phyloP scores from a whole-genome alignment of 2,329 filamentous ascomycete genomes.

The Penicillium sumatraense region DNA sequence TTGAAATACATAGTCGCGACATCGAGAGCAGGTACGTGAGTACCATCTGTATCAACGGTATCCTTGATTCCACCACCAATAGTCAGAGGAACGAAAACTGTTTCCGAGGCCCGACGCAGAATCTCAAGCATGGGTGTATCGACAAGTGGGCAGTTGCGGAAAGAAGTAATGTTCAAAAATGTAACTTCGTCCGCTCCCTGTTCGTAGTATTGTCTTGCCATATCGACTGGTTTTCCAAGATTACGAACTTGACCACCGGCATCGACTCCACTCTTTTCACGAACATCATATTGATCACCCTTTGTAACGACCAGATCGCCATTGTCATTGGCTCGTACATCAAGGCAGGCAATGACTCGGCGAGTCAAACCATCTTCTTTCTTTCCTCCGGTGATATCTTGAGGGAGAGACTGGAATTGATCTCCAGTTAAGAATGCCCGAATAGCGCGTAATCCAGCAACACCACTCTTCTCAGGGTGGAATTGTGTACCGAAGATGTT shows the following conservation, averaged over 20 bases:
- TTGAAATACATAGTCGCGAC: slow-evolving; percentile 98
- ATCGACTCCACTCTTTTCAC: slow-evolving; percentile 74
- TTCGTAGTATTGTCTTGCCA: slow-evolving; percentile 92
- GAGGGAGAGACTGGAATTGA: slow-evolving; percentile 59
- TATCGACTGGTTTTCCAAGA: slow-evolving; percentile 93
- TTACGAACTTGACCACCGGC: slow-evolving; percentile 74
- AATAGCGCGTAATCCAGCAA: slow-evolving; percentile 81
- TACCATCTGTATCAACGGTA: slow-evolving; percentile 86
- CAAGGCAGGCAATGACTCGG: slow-evolving; percentile 91
- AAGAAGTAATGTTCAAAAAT: slow-evolving; percentile 97
- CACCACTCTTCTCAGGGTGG: slow-evolving; percentile 95
- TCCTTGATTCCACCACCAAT: slow-evolving; percentile 95
- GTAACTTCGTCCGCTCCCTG: slow-evolving; percentile 96
- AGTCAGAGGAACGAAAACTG: slow-evolving; percentile 94
- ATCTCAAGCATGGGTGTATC: slow-evolving; percentile 97
- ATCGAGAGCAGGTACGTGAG: slow-evolving; percentile 83
- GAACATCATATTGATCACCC: slow-evolving; percentile 97
- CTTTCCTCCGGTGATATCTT: slow-evolving; percentile 23
- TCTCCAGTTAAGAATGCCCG: slow-evolving; percentile 83
- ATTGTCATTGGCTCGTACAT: slow-evolving; percentile 91
- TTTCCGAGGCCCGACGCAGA: slow-evolving; percentile 79
- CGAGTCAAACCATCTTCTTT: slow-evolving; percentile 74
- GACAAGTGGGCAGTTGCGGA: slow-evolving; percentile 89
- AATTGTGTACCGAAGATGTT: slow-evolving; percentile 95
- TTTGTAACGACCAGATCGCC: slow-evolving; percentile 98